Base-by-base conservation (phyloP, 2,329 filamentous ascomycete genomes). In the Fusarium concolor region DNA sequence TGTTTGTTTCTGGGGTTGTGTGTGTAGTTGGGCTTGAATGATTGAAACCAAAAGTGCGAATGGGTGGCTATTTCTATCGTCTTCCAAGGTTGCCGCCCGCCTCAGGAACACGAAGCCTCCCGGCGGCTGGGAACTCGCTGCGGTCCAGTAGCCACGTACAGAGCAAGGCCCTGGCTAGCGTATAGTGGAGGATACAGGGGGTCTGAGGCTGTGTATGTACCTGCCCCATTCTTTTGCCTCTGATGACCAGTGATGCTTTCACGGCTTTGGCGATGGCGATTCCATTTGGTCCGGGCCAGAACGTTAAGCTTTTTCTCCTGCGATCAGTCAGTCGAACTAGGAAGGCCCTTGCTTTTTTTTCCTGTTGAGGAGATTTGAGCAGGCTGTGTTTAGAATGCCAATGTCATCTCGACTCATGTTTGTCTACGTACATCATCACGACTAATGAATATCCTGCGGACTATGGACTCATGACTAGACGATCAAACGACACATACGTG, bases 261-360 rank as follows among this genome's bases (percentile, higher is more conserved):
- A 51, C 41, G 57, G 62, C 68, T 49, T 64, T 67, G 65, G 68
- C 65, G 65, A 69, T 71, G 65, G 68, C 65, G 44, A 71, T 70
- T 54, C 41, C 59, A 47, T 47, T 35, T 49, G 60, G 42, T 42
- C 50, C 22, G 39, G 52, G 42, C 66, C 50, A 69, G 62, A 69
- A 70, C 58, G 52, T 67, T 56, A 67, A 67, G 65, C 52, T 67
- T 67, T 67, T 51, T 39, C 47, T 41, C 37, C 17, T 39, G 22
- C 31, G 24, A 51, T 53, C 26, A 35, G 7, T 51, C 31, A 29
- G 26, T 26, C 26, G 26, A 26, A 26, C 26, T 26, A 60, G 45
- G 24, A 55, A 22, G 37, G 47, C 18, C 38, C 17, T 24, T 31
- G 45, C 17, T 46, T 24, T 24, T 24, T 58, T 47, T 62, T 65